Percentiles rank a stretch among this genome's conserved stretches.
phyloP scores from a whole-genome alignment of 2,329 filamentous ascomycete genomes.

The Metarhizium robertsii region DNA sequence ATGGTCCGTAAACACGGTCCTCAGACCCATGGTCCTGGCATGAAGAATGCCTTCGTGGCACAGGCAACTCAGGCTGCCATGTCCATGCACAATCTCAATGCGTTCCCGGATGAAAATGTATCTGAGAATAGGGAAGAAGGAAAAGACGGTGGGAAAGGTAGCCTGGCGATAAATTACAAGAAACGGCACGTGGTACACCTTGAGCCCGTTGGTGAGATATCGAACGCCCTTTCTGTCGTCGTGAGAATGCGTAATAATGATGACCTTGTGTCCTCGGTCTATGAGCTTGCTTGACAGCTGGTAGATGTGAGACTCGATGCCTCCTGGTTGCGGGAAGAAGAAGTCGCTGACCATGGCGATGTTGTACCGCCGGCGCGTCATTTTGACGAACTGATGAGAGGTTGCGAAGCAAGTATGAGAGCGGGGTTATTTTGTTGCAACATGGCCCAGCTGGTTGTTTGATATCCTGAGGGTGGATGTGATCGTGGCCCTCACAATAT shows the following conservation, averaged over 20 bases:
- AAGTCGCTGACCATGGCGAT: constrained; percentile 96
- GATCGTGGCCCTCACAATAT: too few species aligned
- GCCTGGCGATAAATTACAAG: constrained; percentile 89
- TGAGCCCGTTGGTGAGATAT: constrained; percentile 94
- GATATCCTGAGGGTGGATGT: too few species aligned
- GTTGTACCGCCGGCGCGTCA: constrained; percentile 51
- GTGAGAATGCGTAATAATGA: constrained; percentile 95
- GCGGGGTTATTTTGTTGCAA: not conserved
- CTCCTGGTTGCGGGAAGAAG: constrained; percentile 96
- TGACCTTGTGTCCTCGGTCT: constrained; percentile 94
- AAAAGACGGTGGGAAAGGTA: constrained; percentile 95
- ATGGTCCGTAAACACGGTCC: constrained; percentile 95
- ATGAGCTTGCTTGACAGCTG: constrained; percentile 94
- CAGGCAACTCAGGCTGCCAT: constrained; percentile 84
- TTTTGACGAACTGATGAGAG: constrained; percentile 21
- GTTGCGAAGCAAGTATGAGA: constrained; percentile 1
- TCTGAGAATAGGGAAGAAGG: constrained; percentile 94
- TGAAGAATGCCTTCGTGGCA: constrained; percentile 94
- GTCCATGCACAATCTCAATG: constrained; percentile 97
- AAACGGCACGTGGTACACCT: constrained; percentile 97
- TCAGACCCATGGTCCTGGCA: constrained; percentile 88
- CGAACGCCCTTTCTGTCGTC: constrained; percentile 83
- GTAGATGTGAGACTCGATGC: constrained; percentile 97
- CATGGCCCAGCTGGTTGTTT: not conserved
- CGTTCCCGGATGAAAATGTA: constrained; percentile 91